phyloP scores from a whole-genome alignment of 2,329 filamentous ascomycete species.

The Phymatotrichopsis omnivora region DNA sequence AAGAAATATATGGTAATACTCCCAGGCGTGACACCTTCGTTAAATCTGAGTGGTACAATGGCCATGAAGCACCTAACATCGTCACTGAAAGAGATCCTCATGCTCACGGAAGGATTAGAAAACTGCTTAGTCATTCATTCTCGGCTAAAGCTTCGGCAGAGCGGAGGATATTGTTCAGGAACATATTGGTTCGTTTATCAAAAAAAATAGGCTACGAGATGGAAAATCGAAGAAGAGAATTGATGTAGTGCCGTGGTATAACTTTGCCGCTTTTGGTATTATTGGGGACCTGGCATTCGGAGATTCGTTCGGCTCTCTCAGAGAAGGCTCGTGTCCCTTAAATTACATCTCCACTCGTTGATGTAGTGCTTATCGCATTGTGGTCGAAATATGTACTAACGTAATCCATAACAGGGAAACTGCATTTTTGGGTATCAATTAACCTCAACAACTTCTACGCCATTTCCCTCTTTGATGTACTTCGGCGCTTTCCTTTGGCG shows the following conservation, averaged over 20 bases:
- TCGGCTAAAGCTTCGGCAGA: constrained; percentile 33
- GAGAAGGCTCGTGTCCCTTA: constrained; percentile 32
- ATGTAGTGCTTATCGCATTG: not conserved
- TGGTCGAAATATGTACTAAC: not conserved
- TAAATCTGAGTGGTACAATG: constrained; percentile 31
- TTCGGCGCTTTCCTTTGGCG: constrained; percentile 26
- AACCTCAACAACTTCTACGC: constrained; percentile 32
- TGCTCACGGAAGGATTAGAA: constrained; percentile 35
- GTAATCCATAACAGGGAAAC: constrained; percentile 18
- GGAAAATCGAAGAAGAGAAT: constrained; percentile 23
- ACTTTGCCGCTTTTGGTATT: constrained; percentile 41
- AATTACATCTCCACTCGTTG: constrained; percentile 25
- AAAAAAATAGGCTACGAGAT: constrained; percentile 26
- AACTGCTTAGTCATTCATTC: constrained; percentile 34
- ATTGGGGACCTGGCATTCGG: constrained; percentile 46
- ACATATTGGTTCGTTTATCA: constrained; percentile 33
- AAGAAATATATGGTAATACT: constrained; percentile 38
- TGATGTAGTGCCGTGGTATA: constrained; percentile 37
- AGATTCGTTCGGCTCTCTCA: constrained; percentile 40
- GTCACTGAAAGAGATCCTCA: constrained; percentile 7
- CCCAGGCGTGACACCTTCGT: constrained; percentile 32
- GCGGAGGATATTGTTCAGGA: constrained; percentile 33
- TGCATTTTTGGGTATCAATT: constrained; percentile 35
- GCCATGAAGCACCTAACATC: constrained; percentile 8
- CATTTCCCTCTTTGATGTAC: constrained; percentile 29